phyloP scores from a whole-genome alignment of 257 asterid genomes.

The Solanum tarapatanum region DNA sequence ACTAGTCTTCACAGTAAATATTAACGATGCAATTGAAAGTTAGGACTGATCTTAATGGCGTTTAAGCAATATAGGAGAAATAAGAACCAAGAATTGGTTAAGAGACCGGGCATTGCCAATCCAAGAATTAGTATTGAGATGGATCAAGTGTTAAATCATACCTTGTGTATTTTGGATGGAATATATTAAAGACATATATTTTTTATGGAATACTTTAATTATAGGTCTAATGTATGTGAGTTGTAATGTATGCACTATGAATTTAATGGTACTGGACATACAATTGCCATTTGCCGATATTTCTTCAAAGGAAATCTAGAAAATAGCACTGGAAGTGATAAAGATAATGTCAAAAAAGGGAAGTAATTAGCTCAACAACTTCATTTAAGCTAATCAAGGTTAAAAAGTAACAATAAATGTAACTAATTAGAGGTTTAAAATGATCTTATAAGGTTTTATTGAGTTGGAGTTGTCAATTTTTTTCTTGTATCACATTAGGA shows the following conservation, averaged over 20 bases:
- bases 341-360: neutral
- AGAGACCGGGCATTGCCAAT: neutral
- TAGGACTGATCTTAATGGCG: neutral
- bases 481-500: neutral
- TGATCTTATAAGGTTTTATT: neutral
- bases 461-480: neutral
- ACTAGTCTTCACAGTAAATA: neutral
- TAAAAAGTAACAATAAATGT: neutral
- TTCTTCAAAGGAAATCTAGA: neutral
- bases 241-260: neutral
- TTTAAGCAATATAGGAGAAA: neutral
- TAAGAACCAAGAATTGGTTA: neutral
- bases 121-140: neutral
- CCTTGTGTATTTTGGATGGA: neutral
- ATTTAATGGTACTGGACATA: neutral
- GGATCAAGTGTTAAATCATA: neutral
- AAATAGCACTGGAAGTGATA: neutral
- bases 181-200: neutral
- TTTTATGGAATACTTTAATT: neutral
- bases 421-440: neutral
- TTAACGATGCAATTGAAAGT: neutral
- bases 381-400: neutral
- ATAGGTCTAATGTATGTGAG: neutral
- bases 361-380: neutral
- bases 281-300: neutral